A percentile compares a stretch with the other conserved stretches of the same genome.
Conservation (phyloP, 768 basidiomycete species). For the Serpula lacrymans region DNA sequence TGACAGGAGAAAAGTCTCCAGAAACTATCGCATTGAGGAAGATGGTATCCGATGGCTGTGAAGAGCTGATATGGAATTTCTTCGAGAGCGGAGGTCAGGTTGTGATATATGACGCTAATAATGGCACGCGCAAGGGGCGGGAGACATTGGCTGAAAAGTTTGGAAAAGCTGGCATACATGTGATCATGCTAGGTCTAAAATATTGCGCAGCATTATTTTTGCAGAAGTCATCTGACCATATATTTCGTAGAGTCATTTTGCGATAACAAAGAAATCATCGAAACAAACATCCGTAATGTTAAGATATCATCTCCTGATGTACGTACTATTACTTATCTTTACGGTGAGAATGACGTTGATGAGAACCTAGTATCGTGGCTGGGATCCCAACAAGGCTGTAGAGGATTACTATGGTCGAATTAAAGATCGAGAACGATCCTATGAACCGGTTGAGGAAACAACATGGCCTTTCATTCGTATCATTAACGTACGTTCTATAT, state of each 20-base stretch:
- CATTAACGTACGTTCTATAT: constrained; percentile 60
- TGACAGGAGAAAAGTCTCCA: constrained; percentile 67
- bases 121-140: constrained; percentile 68
- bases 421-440: constrained; percentile 77
- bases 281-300: constrained; percentile 91
- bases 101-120: constrained; percentile 98
- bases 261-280: constrained; percentile 89
- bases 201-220: neutral
- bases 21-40: constrained; percentile 78
- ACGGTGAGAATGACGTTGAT: neutral
- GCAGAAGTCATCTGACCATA: constrained; percentile 5
- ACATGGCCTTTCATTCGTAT: constrained; percentile 95
- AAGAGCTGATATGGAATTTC: constrained; percentile 85
- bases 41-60: constrained; percentile 77
- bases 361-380: constrained; percentile 72
- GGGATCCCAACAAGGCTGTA: constrained; percentile 91
- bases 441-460: constrained; percentile 88
- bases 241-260: constrained; percentile 73
- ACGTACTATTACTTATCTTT: constrained; percentile 25
- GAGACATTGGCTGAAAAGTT: constrained; percentile 81
- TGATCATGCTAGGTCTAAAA: constrained; percentile 88
- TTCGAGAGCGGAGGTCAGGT: constrained; percentile 89
- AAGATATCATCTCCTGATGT: constrained; percentile 99
- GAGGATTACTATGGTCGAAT: constrained; percentile 92
- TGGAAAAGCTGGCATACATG: constrained; percentile 82